These are phyloP conservation scores for Hypoxylon sp. DNA, from an alignment of 2,329 filamentous ascomycete genomes.

Conservation along the genomic window DNA sequence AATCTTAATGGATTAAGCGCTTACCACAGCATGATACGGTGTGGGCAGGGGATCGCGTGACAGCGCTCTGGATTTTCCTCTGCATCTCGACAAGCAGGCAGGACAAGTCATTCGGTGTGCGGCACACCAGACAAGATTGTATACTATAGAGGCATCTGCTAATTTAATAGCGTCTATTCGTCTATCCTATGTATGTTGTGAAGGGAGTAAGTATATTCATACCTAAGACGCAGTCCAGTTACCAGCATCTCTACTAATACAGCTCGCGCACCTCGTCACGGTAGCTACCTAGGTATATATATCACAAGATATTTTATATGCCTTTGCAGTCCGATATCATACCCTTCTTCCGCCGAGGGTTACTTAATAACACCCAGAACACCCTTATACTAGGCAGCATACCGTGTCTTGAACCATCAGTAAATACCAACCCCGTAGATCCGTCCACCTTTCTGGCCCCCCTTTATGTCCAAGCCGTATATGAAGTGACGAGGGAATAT, in stretches of 20 bases:
- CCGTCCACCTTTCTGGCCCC: slow-evolving; percentile 4
- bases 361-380: slow-evolving; percentile 9
- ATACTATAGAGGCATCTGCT: too few species aligned
- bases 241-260: slow-evolving; percentile 22
- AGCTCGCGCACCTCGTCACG: slow-evolving; percentile 15
- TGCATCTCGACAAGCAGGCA: too few species aligned
- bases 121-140: too few species aligned
- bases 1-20: background rate
- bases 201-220: slow-evolving; percentile 21
- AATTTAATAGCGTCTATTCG: slow-evolving; percentile 7
- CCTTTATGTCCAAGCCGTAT: slow-evolving; percentile 1
- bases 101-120: too few species aligned
- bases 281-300: background rate
- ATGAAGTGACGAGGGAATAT: background rate
- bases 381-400: slow-evolving; percentile 3
- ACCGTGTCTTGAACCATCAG: slow-evolving; percentile 6
- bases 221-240: slow-evolving; percentile 21
- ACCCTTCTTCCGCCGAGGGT: slow-evolving; percentile 7
- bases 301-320: too few species aligned
- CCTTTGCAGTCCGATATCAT: slow-evolving; percentile 14
- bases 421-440: background rate
- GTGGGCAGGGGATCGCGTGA: background rate
- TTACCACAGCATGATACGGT: background rate
- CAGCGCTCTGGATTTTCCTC: too few species aligned
- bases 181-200: too few species aligned